Percentiles rank a stretch among this genome's conserved stretches.
Conservation (phyloP, 208 protist genomes). For the Paratrypanosoma confusum region DNA sequence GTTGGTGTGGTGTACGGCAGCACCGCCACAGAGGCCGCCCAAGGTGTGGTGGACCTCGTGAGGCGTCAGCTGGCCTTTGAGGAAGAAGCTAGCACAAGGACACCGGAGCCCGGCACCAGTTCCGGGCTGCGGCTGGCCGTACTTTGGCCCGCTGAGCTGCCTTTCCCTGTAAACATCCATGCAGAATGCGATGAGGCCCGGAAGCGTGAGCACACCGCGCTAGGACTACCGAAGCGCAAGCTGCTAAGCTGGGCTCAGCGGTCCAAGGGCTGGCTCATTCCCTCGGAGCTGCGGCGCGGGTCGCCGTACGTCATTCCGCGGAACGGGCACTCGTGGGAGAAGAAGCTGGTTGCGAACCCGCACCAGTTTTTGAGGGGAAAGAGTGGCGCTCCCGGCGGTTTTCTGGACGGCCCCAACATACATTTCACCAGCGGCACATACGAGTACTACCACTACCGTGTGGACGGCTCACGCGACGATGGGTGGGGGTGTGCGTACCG, state of each 20-base stretch:
- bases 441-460: constrained; percentile 93
- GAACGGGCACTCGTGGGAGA: constrained; percentile 35
- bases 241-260: constrained; percentile 24
- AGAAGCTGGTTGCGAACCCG: constrained; percentile 34
- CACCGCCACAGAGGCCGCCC: no score
- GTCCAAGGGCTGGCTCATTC: constrained; percentile 19
- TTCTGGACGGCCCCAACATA: constrained; percentile 18
- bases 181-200: constrained; percentile 17
- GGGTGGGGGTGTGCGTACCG: constrained; percentile 95
- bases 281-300: background rate
- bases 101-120: no score
- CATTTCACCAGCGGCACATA: constrained; percentile 67
- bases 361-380: constrained; percentile 30
- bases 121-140: no score
- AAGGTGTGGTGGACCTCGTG: no score
- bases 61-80: no score
- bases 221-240: constrained; percentile 28
- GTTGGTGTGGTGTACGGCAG: no score
- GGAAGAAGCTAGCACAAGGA: no score
- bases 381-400: constrained; percentile 10
- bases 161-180: constrained; percentile 60
- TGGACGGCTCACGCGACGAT: constrained; percentile 88
- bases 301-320: constrained; percentile 4
- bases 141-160: constrained; percentile 33
- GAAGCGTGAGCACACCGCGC: constrained; percentile 28